A percentile compares a stretch with the other conserved stretches of the same genome.
These are phyloP conservation scores for Metschnikowia reukaufii DNA, from an alignment of 805 yeast species.

Conservation along the genomic window DNA sequence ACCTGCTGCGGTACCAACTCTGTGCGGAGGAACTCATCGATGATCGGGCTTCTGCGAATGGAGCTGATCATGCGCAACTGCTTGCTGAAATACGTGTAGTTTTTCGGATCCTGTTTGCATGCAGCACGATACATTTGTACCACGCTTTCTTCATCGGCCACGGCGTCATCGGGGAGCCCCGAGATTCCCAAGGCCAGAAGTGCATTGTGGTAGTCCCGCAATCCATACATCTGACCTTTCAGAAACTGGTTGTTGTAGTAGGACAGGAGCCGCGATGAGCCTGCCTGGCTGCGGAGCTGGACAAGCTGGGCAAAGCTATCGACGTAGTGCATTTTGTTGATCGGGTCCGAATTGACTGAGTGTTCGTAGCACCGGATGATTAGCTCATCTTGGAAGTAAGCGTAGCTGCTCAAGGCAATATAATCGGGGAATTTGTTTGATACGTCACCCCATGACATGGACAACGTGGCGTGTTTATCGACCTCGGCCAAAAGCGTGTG, in stretches of 20 bases:
- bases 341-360: conserved; percentile 33
- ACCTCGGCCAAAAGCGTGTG: conserved; percentile 37
- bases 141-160: conserved; percentile 35
- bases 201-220: conserved; percentile 32
- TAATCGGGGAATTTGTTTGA: conserved; percentile 28
- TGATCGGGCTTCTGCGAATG: conserved; percentile 23
- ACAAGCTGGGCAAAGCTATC: conserved; percentile 33
- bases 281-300: conserved; percentile 17
- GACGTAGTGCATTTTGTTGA: conserved; percentile 35
- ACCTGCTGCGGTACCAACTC: conserved; percentile 37
- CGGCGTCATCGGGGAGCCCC: conserved; percentile 15
- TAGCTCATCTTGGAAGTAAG: conserved; percentile 40
- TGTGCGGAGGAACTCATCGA: conserved; percentile 25
- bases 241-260: conserved; percentile 29
- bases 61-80: conserved; percentile 29
- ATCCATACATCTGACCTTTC: conserved; percentile 36
- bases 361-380: conserved; percentile 42
- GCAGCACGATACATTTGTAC: conserved; percentile 35
- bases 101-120: conserved; percentile 34
- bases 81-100: conserved; percentile 36
- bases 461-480: conserved; percentile 34
- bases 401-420: conserved; percentile 30
- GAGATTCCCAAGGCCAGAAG: conserved; percentile 33
- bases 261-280: conserved; percentile 25
- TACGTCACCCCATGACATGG: conserved; percentile 23